phyloP scores from a whole-genome alignment of 306 rosid genomes.

The Quercus cerris region DNA sequence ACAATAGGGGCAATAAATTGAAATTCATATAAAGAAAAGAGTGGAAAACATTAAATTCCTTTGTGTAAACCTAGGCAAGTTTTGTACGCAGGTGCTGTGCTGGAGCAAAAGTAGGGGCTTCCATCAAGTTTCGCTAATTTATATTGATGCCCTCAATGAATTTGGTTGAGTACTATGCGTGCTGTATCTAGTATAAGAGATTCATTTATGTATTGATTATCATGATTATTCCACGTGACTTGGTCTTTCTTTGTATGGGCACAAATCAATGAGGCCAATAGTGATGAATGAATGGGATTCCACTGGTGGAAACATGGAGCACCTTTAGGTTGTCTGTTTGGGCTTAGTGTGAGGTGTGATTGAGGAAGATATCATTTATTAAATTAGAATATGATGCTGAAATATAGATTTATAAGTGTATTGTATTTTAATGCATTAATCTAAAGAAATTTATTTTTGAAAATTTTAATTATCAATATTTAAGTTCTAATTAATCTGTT shows the following conservation, averaged over 20 bases:
- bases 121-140: neutral
- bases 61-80: neutral
- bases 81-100: neutral
- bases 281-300: neutral
- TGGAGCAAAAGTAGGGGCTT: neutral
- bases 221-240: neutral
- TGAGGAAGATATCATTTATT: neutral
- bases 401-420: neutral
- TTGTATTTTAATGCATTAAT: neutral
- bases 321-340: neutral
- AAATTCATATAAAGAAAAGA: neutral
- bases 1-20: neutral
- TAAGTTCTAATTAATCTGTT: neutral
- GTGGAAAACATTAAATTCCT: neutral
- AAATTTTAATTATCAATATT: neutral
- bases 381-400: neutral
- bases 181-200: neutral
- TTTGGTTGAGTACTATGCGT: neutral
- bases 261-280: neutral
- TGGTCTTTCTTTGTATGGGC: neutral
- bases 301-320: neutral
- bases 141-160: neutral
- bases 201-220: neutral
- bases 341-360: neutral
- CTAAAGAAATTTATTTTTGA: neutral